These are phyloP conservation scores for Poteriospumella lacustris DNA, from an alignment of 108 stramenopile species.

Conservation along the genomic window DNA sequence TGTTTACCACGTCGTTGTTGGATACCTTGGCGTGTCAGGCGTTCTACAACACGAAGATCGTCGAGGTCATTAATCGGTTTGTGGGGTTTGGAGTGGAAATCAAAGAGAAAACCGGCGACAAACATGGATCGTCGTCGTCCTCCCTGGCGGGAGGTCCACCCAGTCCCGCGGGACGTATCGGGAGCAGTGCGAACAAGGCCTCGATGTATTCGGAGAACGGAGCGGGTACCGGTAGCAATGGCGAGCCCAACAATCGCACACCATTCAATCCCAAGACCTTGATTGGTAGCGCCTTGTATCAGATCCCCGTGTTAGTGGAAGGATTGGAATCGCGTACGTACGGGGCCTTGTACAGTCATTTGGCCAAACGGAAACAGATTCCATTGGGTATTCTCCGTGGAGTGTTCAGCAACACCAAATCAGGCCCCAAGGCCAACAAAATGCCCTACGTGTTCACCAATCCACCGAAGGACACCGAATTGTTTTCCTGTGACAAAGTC, in stretches of 20 bases:
- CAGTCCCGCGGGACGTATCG: no score
- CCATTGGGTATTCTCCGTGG: constrained; percentile 8
- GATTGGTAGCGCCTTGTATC: constrained; percentile 12
- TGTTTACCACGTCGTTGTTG: background rate
- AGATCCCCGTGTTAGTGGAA: background rate
- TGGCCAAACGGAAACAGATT: background rate
- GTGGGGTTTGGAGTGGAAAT: no score
- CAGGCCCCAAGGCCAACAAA: constrained; percentile 5
- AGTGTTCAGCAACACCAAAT: background rate
- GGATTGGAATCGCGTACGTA: background rate
- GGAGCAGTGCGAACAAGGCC: no score
- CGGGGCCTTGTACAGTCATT: background rate
- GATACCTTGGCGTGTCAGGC: constrained; percentile 19
- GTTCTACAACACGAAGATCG: constrained; percentile 7
- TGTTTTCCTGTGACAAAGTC: constrained; percentile 5
- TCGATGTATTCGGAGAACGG: background rate
- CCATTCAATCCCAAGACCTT: background rate
- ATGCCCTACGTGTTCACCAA: constrained; percentile 15
- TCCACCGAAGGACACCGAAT: constrained; percentile 10
- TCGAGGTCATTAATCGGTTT: background rate
- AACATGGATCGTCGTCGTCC: no score
- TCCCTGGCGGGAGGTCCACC: no score
- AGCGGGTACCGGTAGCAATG: background rate
- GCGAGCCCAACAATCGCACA: background rate
- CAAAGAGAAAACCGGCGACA: no score